These are phyloP conservation scores for Actinomortierella wolfii DNA, from an alignment of 371 early-diverging fungal genomes.

Conservation along the genomic window DNA sequence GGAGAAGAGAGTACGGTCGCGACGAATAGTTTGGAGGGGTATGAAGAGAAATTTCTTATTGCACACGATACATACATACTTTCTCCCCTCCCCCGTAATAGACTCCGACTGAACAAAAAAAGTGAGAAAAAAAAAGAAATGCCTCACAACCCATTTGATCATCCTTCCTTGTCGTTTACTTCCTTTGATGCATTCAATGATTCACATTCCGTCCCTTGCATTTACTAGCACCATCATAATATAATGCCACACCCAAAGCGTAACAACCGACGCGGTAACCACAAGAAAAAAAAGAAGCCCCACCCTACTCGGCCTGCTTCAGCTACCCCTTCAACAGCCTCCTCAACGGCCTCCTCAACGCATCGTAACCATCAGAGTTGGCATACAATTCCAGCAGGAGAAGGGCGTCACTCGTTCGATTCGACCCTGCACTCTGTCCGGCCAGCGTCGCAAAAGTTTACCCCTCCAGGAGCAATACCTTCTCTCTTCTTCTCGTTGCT, in stretches of 20 bases:
- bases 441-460: slow-evolving; percentile 8
- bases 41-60: too few relatives aligned
- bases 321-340: slow-evolving; percentile 2
- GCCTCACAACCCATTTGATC: too few relatives aligned
- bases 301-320: slow-evolving; percentile 6
- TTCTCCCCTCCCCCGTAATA: not conserved
- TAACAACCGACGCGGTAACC: not conserved
- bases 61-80: not conserved
- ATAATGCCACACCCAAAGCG: slow-evolving; percentile 9
- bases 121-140: too few relatives aligned
- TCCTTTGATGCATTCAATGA: too few relatives aligned
- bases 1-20: slow-evolving; percentile 3
- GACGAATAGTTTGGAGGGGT: too few relatives aligned
- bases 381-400: slow-evolving; percentile 8
- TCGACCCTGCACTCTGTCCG: slow-evolving; percentile 7
- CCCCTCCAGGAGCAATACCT: slow-evolving; percentile 21
- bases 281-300: not conserved
- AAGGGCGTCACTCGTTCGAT: slow-evolving; percentile 31
- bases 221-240: too few relatives aligned
- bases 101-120: too few relatives aligned
- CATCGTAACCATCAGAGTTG: not conserved
- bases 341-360: not conserved
- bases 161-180: too few relatives aligned
- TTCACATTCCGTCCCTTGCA: too few relatives aligned
- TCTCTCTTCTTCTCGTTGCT: slow-evolving; percentile 33